Evolutionary conservation across 257 asterid species (phyloP), one percentile per base, ranked within the genome.

Genomic region (Solanum chmielewskii): DNA sequence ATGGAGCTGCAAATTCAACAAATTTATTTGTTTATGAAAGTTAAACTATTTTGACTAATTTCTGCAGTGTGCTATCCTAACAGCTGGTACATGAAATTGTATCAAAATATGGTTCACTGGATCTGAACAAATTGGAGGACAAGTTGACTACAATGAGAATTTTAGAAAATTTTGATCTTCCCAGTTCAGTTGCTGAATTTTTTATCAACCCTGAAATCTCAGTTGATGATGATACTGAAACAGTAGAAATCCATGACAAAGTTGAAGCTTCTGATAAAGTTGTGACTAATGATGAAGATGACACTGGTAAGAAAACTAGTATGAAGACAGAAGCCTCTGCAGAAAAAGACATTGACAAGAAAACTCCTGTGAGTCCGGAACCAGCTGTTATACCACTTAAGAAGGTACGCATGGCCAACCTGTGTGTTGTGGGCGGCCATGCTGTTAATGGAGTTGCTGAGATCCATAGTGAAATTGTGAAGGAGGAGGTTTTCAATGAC

Each of bases 381-480:
- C 92, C 90, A 31, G 82, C 87, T 90, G 92, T 91, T 71, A 31
- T 83, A 59, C 94, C 89, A 42, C 95, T 91, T 68, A 95, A 94
- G 91, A 89, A 92, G 95, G 97, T 95, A 33, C 92, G 94, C 83
- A 95, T 95, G 98, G 98, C 98, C 75, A 95, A 95, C 90, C 94
- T 95, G 59, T 94, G 96, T 90, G 96, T 95, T 87, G 96, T 94
- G 82, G 94, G 96, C 84, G 98, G 98, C 89, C 98, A 95, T 90
- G 92, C 96, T 88, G 98, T 95, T 78, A 95, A 95, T 89, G 98
- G 98, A 42, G 98, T 95, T 86, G 98, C 98, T 82, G 98, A 91
- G 86, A 95, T 94, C 87, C 98, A 95, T 88, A 95, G 98, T 83
- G 95, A 95, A 88, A 94, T 94, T 86, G 98, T 95, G 86, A 95